Evolutionary conservation across 1,284 basidiomycete genomes (phyloP), one percentile per base, ranked within the genome.

Genomic region (Tilletia walkeri): DNA sequence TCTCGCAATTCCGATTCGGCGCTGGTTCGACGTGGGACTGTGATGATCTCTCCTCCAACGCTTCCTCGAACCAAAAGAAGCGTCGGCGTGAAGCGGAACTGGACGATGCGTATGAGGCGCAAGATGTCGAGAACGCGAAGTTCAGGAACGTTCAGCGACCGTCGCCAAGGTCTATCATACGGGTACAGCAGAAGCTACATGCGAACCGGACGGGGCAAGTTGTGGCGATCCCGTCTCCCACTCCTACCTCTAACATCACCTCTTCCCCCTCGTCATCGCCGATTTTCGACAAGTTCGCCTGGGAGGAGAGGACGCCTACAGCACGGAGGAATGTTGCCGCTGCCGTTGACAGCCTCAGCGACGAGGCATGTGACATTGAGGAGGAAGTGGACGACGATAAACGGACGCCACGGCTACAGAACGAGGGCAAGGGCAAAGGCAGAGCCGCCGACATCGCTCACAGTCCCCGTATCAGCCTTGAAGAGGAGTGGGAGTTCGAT

Each of bases 31-130:
- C 6, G 41, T 66, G 41, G 20, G 65, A 47, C 39, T 49, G 47
- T 34, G 18, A 47, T 9, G 45, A 48, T 48, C 65, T 49, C 6
- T 66, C 65, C n/a, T 66, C 65, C 39, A 66, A 38, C n/a, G n/a
- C 24, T 4, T 34, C 65, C 3, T 20, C 47, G n/a, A 10, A 20
- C 9, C 47, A 12, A 14, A 39, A 20, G 41, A 66, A 66, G 20
- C 34, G 45, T n/a, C 39, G 20, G 24, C 30, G 45, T 18, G 6
- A 14, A 7, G 12, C 54, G 16, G 54, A 30, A 20, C 12, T 6
- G 34, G 36, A 24, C 7, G 4, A 9, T 9, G 24, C 30, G 2
- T 14, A 61, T 30, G 18, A 63, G 18, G 34, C 30, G 30, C 14
- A 63, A 18, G 59, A 63, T 20, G 39, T 38, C 59, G 59, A 63